Percentiles rank a stretch among this genome's conserved stretches.
Evolutionary conservation across 2,329 filamentous ascomycete species (phyloP).

Genomic region (Paramyrothecium sp.): DNA sequence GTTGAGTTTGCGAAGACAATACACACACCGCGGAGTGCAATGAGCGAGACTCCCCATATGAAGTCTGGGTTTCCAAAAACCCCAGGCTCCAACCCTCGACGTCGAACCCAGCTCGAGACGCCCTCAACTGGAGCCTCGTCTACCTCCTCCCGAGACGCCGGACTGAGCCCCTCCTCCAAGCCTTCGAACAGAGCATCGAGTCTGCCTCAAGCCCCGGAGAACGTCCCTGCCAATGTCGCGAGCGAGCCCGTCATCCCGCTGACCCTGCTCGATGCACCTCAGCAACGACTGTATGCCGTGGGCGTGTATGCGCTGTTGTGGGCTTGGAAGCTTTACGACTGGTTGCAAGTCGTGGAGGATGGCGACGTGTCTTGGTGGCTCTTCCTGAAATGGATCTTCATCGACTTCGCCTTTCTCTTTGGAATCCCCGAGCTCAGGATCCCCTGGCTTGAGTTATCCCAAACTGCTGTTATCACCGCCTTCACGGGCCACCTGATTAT

Average conservation of each 20-base stretch:
- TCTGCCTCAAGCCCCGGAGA: constrained; percentile 49
- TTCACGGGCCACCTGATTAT: constrained; percentile 71
- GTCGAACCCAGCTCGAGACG: constrained; percentile 28
- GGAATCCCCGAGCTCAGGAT: constrained; percentile 84
- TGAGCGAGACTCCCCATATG: constrained; percentile 81
- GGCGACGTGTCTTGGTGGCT: constrained; percentile 85
- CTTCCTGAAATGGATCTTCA: constrained; percentile 88
- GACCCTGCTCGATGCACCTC: constrained; percentile 81
- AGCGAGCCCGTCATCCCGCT: constrained; percentile 73
- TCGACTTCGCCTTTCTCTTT: constrained; percentile 86
- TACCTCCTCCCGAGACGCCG: constrained; percentile 20
- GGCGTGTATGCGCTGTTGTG: constrained; percentile 75
- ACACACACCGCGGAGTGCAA: constrained; percentile 56
- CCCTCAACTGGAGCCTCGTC: constrained; percentile 27
- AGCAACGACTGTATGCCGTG: constrained; percentile 83
- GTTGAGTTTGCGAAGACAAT: background rate
- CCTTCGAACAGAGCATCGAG: constrained; percentile 27
- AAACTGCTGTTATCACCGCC: constrained; percentile 66
- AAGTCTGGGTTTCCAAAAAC: constrained; percentile 80
- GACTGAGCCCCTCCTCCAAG: constrained; percentile 25
- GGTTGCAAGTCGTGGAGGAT: constrained; percentile 72
- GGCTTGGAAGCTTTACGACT: constrained; percentile 87
- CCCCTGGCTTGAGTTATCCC: constrained; percentile 93
- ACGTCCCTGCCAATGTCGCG: constrained; percentile 21
- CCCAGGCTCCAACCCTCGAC: constrained; percentile 51